Evolutionary conservation across 805 yeast species (phyloP).

Genomic region (Wickerhamiella azymoides): DNA sequence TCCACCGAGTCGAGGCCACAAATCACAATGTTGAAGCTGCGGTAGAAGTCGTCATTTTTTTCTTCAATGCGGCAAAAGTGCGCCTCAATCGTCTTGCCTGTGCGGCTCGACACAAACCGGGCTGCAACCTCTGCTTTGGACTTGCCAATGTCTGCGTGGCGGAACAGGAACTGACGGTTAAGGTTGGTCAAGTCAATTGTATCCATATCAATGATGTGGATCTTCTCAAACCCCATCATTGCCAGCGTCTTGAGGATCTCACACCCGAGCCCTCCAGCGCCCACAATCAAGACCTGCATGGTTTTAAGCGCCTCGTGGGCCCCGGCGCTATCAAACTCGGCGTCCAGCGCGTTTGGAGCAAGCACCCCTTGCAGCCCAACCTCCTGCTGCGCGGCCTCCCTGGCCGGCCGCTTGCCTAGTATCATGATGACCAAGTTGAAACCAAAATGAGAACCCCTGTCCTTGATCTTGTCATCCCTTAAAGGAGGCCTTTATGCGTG

Average conservation of each 20-base stretch:
- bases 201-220: constrained; percentile 71
- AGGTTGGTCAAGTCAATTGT: constrained; percentile 64
- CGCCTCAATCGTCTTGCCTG: constrained; percentile 37
- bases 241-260: constrained; percentile 64
- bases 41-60: constrained; percentile 46
- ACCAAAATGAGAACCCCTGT: too few species aligned
- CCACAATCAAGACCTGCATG: constrained; percentile 30
- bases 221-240: constrained; percentile 48
- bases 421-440: too few species aligned
- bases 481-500: not conserved
- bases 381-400: not conserved
- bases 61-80: constrained; percentile 54
- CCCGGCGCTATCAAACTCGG: constrained; percentile 1
- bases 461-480: not conserved
- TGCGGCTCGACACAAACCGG: constrained; percentile 35
- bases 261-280: constrained; percentile 80
- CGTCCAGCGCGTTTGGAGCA: not conserved
- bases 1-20: constrained; percentile 85
- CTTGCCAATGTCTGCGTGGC: constrained; percentile 46
- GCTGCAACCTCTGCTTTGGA: constrained; percentile 59
- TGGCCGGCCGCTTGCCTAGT: constrained; percentile 2
- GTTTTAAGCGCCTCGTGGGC: constrained; percentile 3
- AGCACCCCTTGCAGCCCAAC: constrained; percentile 1
- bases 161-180: constrained; percentile 62
- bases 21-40: constrained; percentile 54